Percentiles rank a stretch among this genome's conserved stretches.
phyloP scores from a whole-genome alignment of 148 eudicot species.

The Nyssa sinensis region DNA sequence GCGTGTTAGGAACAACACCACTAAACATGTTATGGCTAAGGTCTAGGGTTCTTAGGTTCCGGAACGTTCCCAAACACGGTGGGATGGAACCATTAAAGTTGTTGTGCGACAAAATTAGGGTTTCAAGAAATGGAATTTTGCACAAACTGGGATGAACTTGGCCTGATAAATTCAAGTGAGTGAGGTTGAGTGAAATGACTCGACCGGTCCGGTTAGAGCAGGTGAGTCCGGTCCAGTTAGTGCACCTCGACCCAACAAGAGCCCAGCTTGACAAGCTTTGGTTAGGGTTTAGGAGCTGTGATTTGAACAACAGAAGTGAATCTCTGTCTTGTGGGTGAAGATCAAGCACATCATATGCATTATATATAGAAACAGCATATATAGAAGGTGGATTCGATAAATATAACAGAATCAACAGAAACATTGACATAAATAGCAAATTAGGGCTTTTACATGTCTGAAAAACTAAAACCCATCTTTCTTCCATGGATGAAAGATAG shows the following conservation, averaged over 20 bases:
- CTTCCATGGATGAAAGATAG: conserved; percentile 32
- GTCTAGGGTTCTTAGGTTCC: conserved; percentile 47
- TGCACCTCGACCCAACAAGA: conserved; percentile 40
- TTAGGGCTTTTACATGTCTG: conserved; percentile 19
- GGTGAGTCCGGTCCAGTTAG: conserved; percentile 49
- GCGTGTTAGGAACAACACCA: conserved; percentile 51
- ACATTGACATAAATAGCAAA: conserved; percentile 23
- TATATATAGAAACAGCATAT: conserved; percentile 17
- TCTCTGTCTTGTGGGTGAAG: conserved; percentile 55
- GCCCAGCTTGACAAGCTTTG: conserved; percentile 55
- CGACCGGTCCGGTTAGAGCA: conserved; percentile 56
- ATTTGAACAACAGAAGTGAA: conserved; percentile 59
- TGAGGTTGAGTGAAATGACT: conserved; percentile 55
- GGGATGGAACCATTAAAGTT: conserved; percentile 49
- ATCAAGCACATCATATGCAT: conserved; percentile 10
- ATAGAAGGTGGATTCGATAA: conserved; percentile 33
- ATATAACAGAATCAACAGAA: conserved; percentile 16
- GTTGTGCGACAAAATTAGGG: conserved; percentile 64
- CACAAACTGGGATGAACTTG: conserved; percentile 56
- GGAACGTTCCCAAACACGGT: conserved; percentile 52
- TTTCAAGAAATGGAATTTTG: conserved; percentile 53
- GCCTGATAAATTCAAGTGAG: conserved; percentile 65
- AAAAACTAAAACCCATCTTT: conserved; percentile 31
- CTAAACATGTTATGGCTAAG: conserved; percentile 55
- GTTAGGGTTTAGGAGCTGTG: conserved; percentile 48